These are phyloP conservation scores for Paramyrothecium roridum DNA, from an alignment of 2,329 filamentous ascomycete species.

Conservation along the genomic window DNA sequence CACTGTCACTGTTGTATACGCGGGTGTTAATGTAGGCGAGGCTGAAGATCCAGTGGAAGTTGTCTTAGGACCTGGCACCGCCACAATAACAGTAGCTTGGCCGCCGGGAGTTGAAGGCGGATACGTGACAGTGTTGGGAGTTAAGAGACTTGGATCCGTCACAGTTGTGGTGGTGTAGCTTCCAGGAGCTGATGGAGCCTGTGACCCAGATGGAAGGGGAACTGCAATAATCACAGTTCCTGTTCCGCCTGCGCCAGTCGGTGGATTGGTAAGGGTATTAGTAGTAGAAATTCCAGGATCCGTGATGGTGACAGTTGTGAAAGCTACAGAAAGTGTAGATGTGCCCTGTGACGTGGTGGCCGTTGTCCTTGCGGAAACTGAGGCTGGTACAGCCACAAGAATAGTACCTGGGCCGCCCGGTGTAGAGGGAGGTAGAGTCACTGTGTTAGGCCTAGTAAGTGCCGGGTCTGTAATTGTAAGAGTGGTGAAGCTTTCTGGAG, in stretches of 20 bases:
- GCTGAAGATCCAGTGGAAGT: neutral
- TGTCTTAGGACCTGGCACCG: neutral
- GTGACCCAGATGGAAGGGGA: neutral
- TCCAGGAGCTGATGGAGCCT: neutral
- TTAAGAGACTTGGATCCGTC: neutral
- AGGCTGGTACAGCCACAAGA: neutral
- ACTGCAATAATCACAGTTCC: neutral
- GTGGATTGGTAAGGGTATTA: neutral
- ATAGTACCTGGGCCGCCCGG: neutral
- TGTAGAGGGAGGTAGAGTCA: neutral
- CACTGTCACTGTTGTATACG: neutral
- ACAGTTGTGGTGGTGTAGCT: neutral
- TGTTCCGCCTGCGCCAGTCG: neutral
- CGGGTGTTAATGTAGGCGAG: neutral
- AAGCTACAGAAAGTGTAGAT: neutral
- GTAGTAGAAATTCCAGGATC: neutral
- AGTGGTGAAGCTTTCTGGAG: neutral
- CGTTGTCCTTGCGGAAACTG: neutral
- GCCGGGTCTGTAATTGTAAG: neutral
- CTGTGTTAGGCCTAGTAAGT: neutral
- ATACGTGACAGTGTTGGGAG: neutral
- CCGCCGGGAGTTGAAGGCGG: neutral
- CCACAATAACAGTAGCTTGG: neutral
- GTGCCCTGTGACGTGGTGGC: neutral
- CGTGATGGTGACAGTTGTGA: neutral